Conservation (phyloP, 1,284 basidiomycete genomes). For the Paramarasmius palmivorus region DNA sequence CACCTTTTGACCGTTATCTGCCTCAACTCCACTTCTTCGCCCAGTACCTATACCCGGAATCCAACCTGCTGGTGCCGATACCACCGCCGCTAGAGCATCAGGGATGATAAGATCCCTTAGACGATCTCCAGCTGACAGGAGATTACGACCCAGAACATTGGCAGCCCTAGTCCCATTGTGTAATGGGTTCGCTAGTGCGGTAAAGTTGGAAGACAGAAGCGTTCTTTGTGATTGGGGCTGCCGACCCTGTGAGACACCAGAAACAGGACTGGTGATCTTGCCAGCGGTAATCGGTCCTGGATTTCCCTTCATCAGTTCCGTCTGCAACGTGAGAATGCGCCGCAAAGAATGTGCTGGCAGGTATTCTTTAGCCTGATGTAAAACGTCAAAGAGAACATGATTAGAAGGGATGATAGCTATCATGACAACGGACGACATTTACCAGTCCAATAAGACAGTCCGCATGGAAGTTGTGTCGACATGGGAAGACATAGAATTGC, state of each 20-base stretch:
- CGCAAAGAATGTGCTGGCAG: constrained; percentile 80
- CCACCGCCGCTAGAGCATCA: constrained; percentile 79
- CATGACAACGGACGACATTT: constrained; percentile 28
- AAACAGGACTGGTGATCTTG: constrained; percentile 32
- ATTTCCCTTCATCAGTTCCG: constrained; percentile 68
- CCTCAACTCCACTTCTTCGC: constrained; percentile 46
- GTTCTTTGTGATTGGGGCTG: constrained; percentile 59
- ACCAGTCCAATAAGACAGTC: constrained; percentile 93
- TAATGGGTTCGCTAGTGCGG: constrained; percentile 45
- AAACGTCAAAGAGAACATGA: constrained; percentile 4
- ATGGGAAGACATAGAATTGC: constrained; percentile 98
- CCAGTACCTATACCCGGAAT: constrained; percentile 62
- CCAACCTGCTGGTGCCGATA: constrained; percentile 61
- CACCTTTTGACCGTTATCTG: constrained; percentile 57
- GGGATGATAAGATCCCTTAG: constrained; percentile 90
- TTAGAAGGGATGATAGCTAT: constrained; percentile 7
- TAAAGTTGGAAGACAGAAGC: constrained; percentile 74
- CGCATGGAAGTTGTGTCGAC: constrained; percentile 94
- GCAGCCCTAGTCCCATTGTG: constrained; percentile 63
- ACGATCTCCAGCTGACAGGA: constrained; percentile 86
- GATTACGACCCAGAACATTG: constrained; percentile 72
- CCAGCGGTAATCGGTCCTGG: constrained; percentile 33
- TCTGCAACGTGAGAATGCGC: constrained; percentile 83
- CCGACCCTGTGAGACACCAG: constrained; percentile 28
- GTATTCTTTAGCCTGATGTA: constrained; percentile 81